phyloP scores from a whole-genome alignment of 768 basidiomycete species.

The Trametes cinnabarina region DNA sequence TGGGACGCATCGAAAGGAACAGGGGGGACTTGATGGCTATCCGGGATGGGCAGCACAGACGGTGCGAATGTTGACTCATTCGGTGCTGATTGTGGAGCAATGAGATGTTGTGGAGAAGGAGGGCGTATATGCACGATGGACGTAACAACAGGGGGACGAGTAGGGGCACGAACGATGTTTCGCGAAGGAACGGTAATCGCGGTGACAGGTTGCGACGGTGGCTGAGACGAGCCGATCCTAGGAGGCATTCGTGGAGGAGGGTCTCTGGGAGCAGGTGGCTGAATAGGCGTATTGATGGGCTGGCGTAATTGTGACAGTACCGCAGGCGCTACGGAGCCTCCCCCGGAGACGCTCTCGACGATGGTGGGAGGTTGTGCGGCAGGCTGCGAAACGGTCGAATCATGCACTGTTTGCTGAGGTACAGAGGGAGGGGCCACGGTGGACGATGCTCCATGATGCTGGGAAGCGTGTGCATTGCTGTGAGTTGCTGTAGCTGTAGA shows the following conservation, averaged over 20 bases:
- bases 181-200: neutral
- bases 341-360: neutral
- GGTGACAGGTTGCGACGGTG: neutral
- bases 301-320: no score
- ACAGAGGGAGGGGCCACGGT: conserved; percentile 15
- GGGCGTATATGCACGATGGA: neutral
- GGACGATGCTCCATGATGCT: neutral
- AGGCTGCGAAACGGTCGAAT: neutral
- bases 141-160: neutral
- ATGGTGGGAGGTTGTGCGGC: neutral
- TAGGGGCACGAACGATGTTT: neutral
- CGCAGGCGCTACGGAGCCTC: neutral
- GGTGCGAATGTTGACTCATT: neutral
- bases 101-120: neutral
- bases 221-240: conserved; percentile 6
- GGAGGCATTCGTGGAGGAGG: neutral
- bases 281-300: neutral
- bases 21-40: neutral
- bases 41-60: neutral
- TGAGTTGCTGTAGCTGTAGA: neutral
- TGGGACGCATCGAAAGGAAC: conserved; percentile 12
- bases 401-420: neutral
- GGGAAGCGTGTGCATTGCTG: conserved; percentile 1
- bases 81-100: neutral
- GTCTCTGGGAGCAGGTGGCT: neutral